Evolutionary conservation across 2,329 filamentous ascomycete genomes (phyloP), one percentile per base, ranked within the genome.

Genomic region (Fusarium concolor): DNA sequence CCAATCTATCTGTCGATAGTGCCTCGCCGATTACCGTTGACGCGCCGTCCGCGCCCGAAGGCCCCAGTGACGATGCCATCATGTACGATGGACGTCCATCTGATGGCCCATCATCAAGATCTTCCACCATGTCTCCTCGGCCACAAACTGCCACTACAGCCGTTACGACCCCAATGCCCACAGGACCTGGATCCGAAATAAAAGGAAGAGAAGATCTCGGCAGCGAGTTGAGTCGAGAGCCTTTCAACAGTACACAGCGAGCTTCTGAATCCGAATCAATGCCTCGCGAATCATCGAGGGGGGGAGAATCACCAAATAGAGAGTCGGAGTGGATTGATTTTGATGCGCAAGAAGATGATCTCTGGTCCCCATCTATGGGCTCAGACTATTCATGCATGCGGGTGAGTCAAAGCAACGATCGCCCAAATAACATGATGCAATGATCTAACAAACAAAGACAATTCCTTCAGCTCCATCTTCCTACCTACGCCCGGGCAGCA

Each of bases 401-500:
- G 67, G 80, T 81, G 73, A 70, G 78, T 68, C 59, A 43, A 33
- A 43, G 26, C 42, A 22, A 49, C 33, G 22, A 47, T 33, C 29
- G 24, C 31, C n/a, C 42, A 26, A n/a, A 17, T 24, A 58, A 35
- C 31, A 56, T 58, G 53, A 57, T 37, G 38, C 26, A 51, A 37
- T 20, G 9, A 38, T 55, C 53, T 71, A 56, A 71, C 60, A 52
- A 45, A 24, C 31, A 10, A 56, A 94, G 91, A 85, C 91, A 68
- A 86, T 92, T 58, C 91, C 94, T 4, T 89, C 89, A 55, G 89
- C 92, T n/a, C 90, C 93, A 2, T 97, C 93, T 1, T 96, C 93
- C 0, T 96, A 90, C 77, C 84, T 99, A 56, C 91, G 93, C 44
- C 89, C 94, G 4, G 94, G 94, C 18, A 97, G 93, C 79, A 92